Percentiles rank a stretch among this genome's conserved stretches.
Evolutionary conservation across 75 land plant species (phyloP).

Genomic region (Larix kaempferi): DNA sequence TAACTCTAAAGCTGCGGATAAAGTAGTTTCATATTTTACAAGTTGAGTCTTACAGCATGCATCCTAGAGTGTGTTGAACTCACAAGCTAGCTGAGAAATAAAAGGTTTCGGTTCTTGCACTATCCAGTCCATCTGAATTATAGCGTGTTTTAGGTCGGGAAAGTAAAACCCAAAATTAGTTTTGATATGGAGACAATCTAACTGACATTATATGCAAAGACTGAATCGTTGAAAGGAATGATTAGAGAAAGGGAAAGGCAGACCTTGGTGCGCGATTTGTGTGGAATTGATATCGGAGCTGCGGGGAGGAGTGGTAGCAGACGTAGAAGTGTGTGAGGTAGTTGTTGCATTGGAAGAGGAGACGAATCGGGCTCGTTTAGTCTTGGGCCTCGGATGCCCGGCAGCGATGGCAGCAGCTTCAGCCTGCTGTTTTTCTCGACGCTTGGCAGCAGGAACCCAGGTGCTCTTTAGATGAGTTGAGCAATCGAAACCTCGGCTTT

Average conservation of each 20-base stretch:
- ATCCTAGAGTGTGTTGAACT: too few relatives aligned
- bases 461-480: constrained; percentile 61
- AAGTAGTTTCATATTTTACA: too few relatives aligned
- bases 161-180: too few relatives aligned
- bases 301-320: constrained; percentile 52
- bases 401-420: constrained; percentile 43
- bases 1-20: too few relatives aligned
- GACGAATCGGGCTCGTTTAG: constrained; percentile 53
- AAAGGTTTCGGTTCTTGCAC: too few relatives aligned
- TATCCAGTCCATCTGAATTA: too few relatives aligned
- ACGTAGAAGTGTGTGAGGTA: constrained; percentile 56
- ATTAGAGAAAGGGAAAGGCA: not conserved
- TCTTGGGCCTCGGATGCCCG: constrained; percentile 40
- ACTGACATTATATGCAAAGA: too few relatives aligned
- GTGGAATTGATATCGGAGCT: constrained; percentile 52
- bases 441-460: constrained; percentile 60
- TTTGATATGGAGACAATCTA: too few relatives aligned
- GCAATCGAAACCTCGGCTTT: constrained; percentile 58
- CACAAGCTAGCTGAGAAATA: too few relatives aligned
- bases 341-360: constrained; percentile 39
- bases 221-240: not conserved
- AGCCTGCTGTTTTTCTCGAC: constrained; percentile 52
- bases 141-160: too few relatives aligned
- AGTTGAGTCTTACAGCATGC: too few relatives aligned
- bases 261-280: constrained; percentile 42